Base-by-base conservation (phyloP, 345 rosid genomes). In the Ceriops zippeliana region DNA sequence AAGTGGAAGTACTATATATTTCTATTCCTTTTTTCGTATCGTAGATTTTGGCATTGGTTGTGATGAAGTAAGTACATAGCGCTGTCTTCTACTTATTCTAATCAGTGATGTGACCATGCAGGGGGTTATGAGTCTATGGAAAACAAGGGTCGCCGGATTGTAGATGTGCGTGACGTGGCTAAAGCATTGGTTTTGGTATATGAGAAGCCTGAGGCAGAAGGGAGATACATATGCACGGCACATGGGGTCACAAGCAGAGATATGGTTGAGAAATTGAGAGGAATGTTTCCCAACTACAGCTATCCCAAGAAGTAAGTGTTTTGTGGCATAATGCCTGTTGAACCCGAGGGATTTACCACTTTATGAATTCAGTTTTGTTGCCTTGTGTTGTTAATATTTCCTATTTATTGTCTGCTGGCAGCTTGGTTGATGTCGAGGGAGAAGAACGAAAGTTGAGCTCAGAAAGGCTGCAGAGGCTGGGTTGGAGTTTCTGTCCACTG, bases 101-200 rank as follows among this genome's bases (percentile, higher is more conserved):
- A 59, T n/a, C 1, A 20, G 20, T 61, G 10, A 26, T 27, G 27
- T 71, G 56, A 64, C 49, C 58, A 2, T 70, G 53, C 79, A 85
- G 90, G 80, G 58, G 86, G 84, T 68, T 58, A 28, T 31, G 83
- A 83, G 52, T 53, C 85, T 1, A 16, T 79, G 71, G 81, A 80
- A 32, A 71, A 85, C 75, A 76, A 71, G 70, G 5, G 20, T 0
- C 68, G 78, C 27, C 6, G 13, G 27, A 28, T 83, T 5, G 81
- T 72, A 35, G 83, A 83, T 52, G 84, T 76, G 20, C 77, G 76
- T 17, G 83, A 83, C 49, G 81, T 74, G 1, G 73, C 81, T 16
- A 73, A 71, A 24, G 84, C 76, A 21, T 37, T 57, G 35, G 4
- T 76, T 52, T 26, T 71, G 56, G 57, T 42, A 37, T 63, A 70